phyloP scores from a whole-genome alignment of 202 grass and related monocot species.

The Setaria italica region DNA sequence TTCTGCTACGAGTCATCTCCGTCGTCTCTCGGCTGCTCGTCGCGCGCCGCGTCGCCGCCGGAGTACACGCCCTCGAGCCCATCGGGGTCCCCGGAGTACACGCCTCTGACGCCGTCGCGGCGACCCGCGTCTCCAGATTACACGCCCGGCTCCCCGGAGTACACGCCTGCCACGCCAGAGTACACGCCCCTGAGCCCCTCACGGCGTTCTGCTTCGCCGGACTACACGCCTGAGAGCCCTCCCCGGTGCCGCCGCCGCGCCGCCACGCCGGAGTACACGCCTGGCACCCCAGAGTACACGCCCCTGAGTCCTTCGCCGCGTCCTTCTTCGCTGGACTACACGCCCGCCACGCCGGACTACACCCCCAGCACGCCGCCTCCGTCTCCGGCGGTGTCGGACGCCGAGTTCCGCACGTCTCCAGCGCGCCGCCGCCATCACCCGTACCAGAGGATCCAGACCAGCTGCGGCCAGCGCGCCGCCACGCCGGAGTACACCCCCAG shows the following conservation, averaged over 20 bases:
- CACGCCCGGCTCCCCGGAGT: not conserved
- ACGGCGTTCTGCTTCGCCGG: not conserved
- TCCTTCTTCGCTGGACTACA: not conserved
- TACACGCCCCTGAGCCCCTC: not conserved
- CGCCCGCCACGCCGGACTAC: not conserved
- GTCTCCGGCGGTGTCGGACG: not conserved
- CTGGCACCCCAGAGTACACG: not conserved
- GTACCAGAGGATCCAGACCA: too few relatives aligned
- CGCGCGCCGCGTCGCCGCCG: not conserved
- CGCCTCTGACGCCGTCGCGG: not conserved
- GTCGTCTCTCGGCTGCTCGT: not conserved
- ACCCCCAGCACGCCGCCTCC: not conserved
- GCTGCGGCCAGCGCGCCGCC: not conserved
- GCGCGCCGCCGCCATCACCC: not conserved
- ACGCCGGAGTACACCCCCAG: not conserved
- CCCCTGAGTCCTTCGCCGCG: not conserved
- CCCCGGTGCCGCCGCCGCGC: not conserved
- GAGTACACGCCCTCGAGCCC: not conserved
- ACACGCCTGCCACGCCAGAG: not conserved
- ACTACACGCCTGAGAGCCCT: not conserved
- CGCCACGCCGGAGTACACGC: not conserved
- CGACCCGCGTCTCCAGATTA: too few relatives aligned
- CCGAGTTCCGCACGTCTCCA: not conserved
- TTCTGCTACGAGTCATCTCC: not conserved
- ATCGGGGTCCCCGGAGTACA: not conserved